Percentiles rank a stretch among this genome's conserved stretches.
phyloP scores from a whole-genome alignment of 805 yeast species.

The Huiozyma sinensis region DNA sequence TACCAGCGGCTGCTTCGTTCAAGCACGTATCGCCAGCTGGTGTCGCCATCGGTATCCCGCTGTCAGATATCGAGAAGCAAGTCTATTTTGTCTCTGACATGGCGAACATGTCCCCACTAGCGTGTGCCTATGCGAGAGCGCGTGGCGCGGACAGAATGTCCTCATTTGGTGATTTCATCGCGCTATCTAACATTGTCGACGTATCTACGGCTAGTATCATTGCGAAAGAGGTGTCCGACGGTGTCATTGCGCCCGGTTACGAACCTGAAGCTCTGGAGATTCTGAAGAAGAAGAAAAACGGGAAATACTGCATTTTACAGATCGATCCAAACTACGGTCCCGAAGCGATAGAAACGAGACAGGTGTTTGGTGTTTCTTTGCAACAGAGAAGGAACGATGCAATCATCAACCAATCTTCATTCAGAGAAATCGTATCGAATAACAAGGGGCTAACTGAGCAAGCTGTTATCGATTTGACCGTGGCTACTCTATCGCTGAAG shows the following conservation, averaged over 20 bases:
- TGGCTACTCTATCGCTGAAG: slow-evolving; percentile 93
- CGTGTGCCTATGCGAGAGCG: slow-evolving; percentile 97
- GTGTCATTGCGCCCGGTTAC: slow-evolving; percentile 97
- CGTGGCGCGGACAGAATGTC: slow-evolving; percentile 99
- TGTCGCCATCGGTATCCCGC: slow-evolving; percentile 93
- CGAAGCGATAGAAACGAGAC: slow-evolving; percentile 73
- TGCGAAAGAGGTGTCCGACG: slow-evolving; percentile 95
- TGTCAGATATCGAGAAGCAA: slow-evolving; percentile 84
- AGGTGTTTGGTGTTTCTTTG: slow-evolving; percentile 89
- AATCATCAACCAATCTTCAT: slow-evolving; percentile 78
- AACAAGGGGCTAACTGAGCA: slow-evolving; percentile 84
- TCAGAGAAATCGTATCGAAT: slow-evolving; percentile 82
- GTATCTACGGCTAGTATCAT: slow-evolving; percentile 93
- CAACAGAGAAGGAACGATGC: slow-evolving; percentile 98
- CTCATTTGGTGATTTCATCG: slow-evolving; percentile 96
- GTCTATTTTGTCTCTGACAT: slow-evolving; percentile 91
- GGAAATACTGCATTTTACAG: slow-evolving; percentile 93
- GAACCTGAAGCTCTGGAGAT: slow-evolving; percentile 85
- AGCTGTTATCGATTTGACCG: slow-evolving; percentile 87
- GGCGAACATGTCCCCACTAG: slow-evolving; percentile 91
- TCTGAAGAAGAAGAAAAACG: slow-evolving; percentile 86
- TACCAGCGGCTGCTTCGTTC: slow-evolving; percentile 98
- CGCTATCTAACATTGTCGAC: slow-evolving; percentile 92
- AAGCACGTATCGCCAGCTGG: slow-evolving; percentile 99
- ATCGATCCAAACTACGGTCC: slow-evolving; percentile 92